Evolutionary conservation across 2,329 filamentous ascomycete species (phyloP).

Genomic region (Aspergillus calidoustus): DNA sequence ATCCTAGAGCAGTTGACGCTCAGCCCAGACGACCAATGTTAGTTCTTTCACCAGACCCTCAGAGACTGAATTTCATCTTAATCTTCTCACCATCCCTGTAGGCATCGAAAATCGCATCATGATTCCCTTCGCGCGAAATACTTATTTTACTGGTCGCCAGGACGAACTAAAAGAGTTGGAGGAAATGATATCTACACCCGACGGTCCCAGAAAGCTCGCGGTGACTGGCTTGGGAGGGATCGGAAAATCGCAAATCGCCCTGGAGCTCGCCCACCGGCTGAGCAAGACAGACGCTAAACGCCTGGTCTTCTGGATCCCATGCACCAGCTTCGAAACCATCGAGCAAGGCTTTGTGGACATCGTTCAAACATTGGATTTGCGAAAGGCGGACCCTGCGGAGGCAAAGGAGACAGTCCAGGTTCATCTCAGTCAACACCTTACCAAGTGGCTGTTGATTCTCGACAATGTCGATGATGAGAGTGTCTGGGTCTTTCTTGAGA

Average conservation of each 20-base stretch:
- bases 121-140: background rate
- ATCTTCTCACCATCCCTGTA: background rate
- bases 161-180: background rate
- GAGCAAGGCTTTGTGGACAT: slow-evolving; percentile 22
- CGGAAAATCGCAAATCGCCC: slow-evolving; percentile 33
- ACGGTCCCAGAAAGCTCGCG: slow-evolving; percentile 6
- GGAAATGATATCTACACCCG: background rate
- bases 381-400: slow-evolving; percentile 1
- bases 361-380: slow-evolving; percentile 6
- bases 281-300: slow-evolving; percentile 6
- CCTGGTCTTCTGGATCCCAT: slow-evolving; percentile 35
- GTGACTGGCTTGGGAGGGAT: slow-evolving; percentile 21
- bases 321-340: slow-evolving; percentile 24
- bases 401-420: slow-evolving; percentile 11
- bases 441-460: slow-evolving; percentile 30
- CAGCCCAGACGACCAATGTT: background rate
- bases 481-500: slow-evolving; percentile 19
- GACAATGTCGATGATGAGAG: slow-evolving; percentile 30
- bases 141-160: background rate
- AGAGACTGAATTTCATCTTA: background rate
- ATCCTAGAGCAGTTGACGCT: slow-evolving; percentile 1
- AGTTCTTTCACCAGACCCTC: background rate
- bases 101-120: background rate
- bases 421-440: slow-evolving; percentile 19
- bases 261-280: slow-evolving; percentile 30